Evolutionary conservation across 495 filamentous ascomycete species (phyloP).

Genomic region (Pyrenula aspistea): DNA sequence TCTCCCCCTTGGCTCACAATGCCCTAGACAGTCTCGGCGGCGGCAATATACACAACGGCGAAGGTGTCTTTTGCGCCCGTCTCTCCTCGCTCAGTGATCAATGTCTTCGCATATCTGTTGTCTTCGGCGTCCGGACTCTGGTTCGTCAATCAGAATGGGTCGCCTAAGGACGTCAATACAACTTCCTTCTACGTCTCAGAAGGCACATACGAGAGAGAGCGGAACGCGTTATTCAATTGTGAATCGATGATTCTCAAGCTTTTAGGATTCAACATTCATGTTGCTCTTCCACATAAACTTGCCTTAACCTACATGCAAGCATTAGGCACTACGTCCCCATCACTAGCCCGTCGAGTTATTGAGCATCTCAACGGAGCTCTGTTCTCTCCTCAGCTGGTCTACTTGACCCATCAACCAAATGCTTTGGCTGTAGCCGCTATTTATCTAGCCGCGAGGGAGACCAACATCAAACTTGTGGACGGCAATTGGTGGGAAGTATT

Average conservation of each 20-base stretch:
- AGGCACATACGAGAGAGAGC: conserved; percentile 49
- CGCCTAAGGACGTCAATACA: conserved; percentile 9
- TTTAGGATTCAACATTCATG: conserved; percentile 71
- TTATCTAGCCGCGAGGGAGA: conserved; percentile 77
- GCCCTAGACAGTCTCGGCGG: conserved; percentile 65
- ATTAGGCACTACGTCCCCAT: conserved; percentile 43
- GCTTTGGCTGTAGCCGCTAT: conserved; percentile 77
- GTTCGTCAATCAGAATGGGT: conserved; percentile 24
- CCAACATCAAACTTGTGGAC: conserved; percentile 63
- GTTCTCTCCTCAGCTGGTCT: conserved; percentile 77
- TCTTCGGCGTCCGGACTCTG: conserved; percentile 51
- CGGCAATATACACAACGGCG: conserved; percentile 66
- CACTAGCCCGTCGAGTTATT: conserved; percentile 50
- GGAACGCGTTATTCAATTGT: conserved; percentile 47
- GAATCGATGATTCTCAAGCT: conserved; percentile 67
- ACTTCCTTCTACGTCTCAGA: conserved; percentile 61
- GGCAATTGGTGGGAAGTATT: conserved; percentile 96
- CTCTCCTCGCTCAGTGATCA: conserved; percentile 65
- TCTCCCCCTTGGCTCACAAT: not conserved
- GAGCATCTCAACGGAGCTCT: conserved; percentile 74
- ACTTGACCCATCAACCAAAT: conserved; percentile 82
- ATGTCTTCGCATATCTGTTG: conserved; percentile 73
- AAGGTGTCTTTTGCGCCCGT: conserved; percentile 72
- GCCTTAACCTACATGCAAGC: conserved; percentile 89
- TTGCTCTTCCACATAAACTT: conserved; percentile 75